Percentiles rank a stretch among this genome's conserved stretches.
phyloP scores from a whole-genome alignment of 2,329 filamentous ascomycete species.

The Microsporum ferrugineum region DNA sequence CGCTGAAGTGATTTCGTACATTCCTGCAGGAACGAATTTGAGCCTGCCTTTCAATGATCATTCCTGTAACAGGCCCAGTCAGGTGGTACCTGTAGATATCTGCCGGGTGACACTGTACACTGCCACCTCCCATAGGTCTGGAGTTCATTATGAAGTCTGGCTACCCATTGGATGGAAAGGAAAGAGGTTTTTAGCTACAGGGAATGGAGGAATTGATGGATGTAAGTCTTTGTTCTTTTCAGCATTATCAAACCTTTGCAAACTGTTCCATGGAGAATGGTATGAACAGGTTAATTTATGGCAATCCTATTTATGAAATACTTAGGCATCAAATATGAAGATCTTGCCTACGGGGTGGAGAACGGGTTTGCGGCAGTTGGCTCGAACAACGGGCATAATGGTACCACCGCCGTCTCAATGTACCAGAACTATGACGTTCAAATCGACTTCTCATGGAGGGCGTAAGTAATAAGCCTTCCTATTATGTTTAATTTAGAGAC shows the following conservation, averaged over 20 bases:
- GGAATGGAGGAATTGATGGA: slow-evolving; percentile 6
- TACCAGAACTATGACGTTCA: slow-evolving; percentile 32
- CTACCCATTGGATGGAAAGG: neutral
- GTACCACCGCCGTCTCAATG: slow-evolving; percentile 30
- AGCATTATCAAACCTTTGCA: neutral
- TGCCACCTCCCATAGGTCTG: slow-evolving; percentile 24
- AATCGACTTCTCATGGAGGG: slow-evolving; percentile 26
- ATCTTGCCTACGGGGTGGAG: slow-evolving; percentile 26
- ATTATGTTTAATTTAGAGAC: neutral
- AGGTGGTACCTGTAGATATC: slow-evolving; percentile 21
- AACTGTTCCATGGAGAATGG: neutral
- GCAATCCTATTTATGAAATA: neutral
- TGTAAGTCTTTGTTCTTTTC: slow-evolving; percentile 1
- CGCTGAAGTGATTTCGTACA: neutral
- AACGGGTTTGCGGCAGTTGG: slow-evolving; percentile 33
- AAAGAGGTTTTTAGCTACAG: neutral
- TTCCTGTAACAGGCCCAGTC: slow-evolving; percentile 21
- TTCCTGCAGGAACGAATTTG: neutral
- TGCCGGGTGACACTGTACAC: slow-evolving; percentile 26
- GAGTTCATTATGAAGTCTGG: slow-evolving; percentile 28
- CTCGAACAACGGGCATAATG: slow-evolving; percentile 37
- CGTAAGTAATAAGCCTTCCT: neutral
- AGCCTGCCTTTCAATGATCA: slow-evolving; percentile 19
- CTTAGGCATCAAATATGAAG: slow-evolving; percentile 29
- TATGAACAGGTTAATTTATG: neutral